phyloP scores from a whole-genome alignment of 75 land plant species.

The Ceratopteris richardii region DNA sequence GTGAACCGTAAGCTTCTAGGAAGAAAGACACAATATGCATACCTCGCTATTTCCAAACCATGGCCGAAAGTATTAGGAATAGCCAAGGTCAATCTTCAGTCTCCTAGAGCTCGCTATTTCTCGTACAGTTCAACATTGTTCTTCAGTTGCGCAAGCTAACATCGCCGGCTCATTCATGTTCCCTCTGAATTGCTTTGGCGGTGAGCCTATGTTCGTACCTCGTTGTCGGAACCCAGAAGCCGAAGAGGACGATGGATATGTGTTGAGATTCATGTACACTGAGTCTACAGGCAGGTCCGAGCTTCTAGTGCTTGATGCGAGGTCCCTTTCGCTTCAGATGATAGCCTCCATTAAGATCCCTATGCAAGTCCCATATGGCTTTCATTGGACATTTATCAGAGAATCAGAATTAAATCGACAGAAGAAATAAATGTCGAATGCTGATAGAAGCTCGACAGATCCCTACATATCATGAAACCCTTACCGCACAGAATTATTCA shows the following conservation, averaged over 20 bases:
- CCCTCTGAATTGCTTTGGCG: slow-evolving; percentile 45
- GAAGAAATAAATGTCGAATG: too few species aligned
- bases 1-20: slow-evolving; percentile 54
- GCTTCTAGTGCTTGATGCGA: slow-evolving; percentile 57
- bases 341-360: slow-evolving; percentile 54
- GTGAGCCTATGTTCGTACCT: slow-evolving; percentile 74
- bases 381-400: slow-evolving; percentile 61
- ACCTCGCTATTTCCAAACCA: slow-evolving; percentile 61
- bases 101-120: too few species aligned
- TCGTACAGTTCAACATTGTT: too few species aligned
- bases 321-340: slow-evolving; percentile 22
- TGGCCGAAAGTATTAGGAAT: slow-evolving; percentile 75
- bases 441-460: too few species aligned
- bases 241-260: slow-evolving; percentile 69
- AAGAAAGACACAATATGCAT: slow-evolving; percentile 46
- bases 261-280: slow-evolving; percentile 50
- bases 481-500: too few species aligned
- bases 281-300: slow-evolving; percentile 54
- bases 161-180: slow-evolving; percentile 23
- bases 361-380: slow-evolving; percentile 69
- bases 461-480: too few species aligned
- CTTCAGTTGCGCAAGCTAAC: too few species aligned
- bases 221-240: neutral
- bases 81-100: slow-evolving; percentile 60
- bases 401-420: too few species aligned